Evolutionary conservation across 768 basidiomycete species (phyloP).

Genomic region (Russula olivacea): DNA sequence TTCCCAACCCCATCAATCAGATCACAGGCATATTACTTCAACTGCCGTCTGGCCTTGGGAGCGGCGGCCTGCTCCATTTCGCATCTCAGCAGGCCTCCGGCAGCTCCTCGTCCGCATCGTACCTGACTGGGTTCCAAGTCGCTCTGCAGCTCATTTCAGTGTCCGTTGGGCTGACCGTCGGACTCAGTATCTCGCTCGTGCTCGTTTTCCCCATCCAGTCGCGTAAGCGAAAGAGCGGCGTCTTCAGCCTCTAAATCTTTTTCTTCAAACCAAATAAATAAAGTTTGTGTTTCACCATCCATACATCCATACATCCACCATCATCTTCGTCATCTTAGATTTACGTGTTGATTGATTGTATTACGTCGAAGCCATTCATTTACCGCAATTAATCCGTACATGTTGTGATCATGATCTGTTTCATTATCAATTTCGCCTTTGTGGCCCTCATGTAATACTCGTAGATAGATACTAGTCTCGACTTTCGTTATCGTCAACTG

Average conservation of each 20-base stretch:
- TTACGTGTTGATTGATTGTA: not conserved
- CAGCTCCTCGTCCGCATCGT: slow-evolving; percentile 44
- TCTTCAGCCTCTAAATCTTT: slow-evolving; percentile 51
- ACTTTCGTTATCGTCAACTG: too few relatives aligned
- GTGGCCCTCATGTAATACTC: not conserved
- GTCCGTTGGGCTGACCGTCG: slow-evolving; percentile 74
- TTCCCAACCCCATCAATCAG: slow-evolving; percentile 23
- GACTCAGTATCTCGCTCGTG: slow-evolving; percentile 63
- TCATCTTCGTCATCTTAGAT: not conserved
- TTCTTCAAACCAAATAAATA: not conserved
- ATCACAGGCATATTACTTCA: slow-evolving; percentile 82
- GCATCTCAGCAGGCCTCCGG: slow-evolving; percentile 51
- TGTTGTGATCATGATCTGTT: not conserved
- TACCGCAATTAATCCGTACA: not conserved
- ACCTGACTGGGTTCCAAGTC: slow-evolving; percentile 65
- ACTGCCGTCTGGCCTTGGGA: slow-evolving; percentile 74
- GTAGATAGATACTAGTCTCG: too few relatives aligned
- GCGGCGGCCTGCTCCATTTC: slow-evolving; percentile 72
- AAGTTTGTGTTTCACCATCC: not conserved
- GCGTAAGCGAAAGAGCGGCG: slow-evolving; percentile 48
- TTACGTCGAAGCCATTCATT: not conserved
- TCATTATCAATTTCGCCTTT: not conserved
- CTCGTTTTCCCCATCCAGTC: slow-evolving; percentile 61
- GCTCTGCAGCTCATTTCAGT: slow-evolving; percentile 74
- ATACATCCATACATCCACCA: too few relatives aligned